phyloP scores from a whole-genome alignment of 129 eudicot genomes.

The Ambrosia artemisiifolia region DNA sequence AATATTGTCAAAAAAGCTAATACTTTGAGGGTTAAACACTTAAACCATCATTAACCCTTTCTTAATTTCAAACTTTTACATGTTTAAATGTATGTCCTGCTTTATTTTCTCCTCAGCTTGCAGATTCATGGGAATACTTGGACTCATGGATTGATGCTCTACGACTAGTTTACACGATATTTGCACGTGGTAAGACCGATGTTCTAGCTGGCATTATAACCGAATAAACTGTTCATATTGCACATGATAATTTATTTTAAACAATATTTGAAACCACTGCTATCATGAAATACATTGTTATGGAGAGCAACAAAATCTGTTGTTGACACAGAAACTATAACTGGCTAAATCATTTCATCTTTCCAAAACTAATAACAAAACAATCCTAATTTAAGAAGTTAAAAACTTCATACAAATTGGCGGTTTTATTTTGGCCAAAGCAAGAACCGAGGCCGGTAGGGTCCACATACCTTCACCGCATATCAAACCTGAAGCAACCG shows the following conservation, averaged over 20 bases:
- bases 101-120: conserved; percentile 50
- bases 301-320: background rate
- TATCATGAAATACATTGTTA: background rate
- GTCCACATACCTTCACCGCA: conserved; percentile 90
- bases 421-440: conserved; percentile 62
- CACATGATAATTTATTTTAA: conserved; percentile 7
- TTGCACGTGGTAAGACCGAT: conserved; percentile 86
- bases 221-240: conserved; percentile 36
- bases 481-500: conserved; percentile 70
- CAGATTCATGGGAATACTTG: conserved; percentile 89
- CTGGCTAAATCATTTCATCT: conserved; percentile 23
- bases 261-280: background rate
- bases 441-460: conserved; percentile 75
- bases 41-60: background rate
- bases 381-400: conserved; percentile 24
- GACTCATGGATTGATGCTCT: conserved; percentile 96
- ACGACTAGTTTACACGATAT: conserved; percentile 88
- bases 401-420: conserved; percentile 66
- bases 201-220: conserved; percentile 87
- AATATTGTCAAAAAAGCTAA: background rate
- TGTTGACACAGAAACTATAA: conserved; percentile 2
- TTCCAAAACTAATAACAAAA: conserved; percentile 28
- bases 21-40: background rate
- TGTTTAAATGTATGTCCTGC: background rate
- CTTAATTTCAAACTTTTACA: background rate